Base-by-base conservation (phyloP, 2,329 filamentous ascomycete species). In the Diaporthe caulivora region DNA sequence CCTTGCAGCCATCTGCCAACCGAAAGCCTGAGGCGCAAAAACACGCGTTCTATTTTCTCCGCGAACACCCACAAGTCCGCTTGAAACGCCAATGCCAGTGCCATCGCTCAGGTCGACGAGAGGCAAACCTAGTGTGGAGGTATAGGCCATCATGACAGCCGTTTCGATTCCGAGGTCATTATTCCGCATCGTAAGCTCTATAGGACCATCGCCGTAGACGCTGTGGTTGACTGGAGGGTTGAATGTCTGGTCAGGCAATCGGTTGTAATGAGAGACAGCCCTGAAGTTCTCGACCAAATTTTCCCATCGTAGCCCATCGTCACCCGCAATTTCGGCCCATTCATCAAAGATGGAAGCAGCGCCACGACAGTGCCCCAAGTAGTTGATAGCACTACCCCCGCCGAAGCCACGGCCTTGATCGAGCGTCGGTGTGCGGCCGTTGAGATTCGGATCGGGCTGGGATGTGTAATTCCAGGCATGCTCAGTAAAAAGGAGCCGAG, bases 391-490 rank as follows among this genome's bases (percentile, higher is more conserved):
- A 18, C 58, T 62, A 1, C 58, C 58, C 8, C 58, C 58, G 8
- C 58, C 58, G 3, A 62, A 62, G 24, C 58, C 58, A 7, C 58
- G 58, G 9, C 58, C 58, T 47, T 62, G 58, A 1, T 62, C 58
- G 17, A 62, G 58, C 3, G 40, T 29, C 21, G 58, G 58, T 3
- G 58, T 47, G 11, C 58, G 24, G 24, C 58, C 58, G 26, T 62
- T 47, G 24, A 62, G 40, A 21, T 62, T 62, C 10, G 58, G 58
- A n/a, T 62, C 58, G 9, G 58, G 58, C 40, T 62, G 58, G 2
- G 58, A 62, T 5, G 58, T 62, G 9, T 62, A 62, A 10, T 62
- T 62, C 58, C 58, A 62, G 24, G 58, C 58, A 2, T 62, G 58
- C 57, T 60, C 37, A 44, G 57, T 44, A 26, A 60, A 60, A 2